Percentiles rank a stretch among this genome's conserved stretches.
phyloP scores from a whole-genome alignment of 495 filamentous ascomycete species.

The Eremomyces bilateralis region DNA sequence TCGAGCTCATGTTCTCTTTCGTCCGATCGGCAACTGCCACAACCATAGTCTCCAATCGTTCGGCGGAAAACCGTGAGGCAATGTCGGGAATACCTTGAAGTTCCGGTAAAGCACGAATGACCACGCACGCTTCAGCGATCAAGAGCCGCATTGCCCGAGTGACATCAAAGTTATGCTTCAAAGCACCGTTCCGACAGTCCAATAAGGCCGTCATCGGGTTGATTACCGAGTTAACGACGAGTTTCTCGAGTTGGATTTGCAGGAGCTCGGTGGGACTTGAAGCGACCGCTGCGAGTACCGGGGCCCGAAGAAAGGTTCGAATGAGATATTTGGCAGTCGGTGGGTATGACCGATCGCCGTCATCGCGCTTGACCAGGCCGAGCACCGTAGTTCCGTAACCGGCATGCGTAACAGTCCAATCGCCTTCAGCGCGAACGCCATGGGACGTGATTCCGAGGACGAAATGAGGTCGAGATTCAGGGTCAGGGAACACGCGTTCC shows the following conservation, averaged over 20 bases:
- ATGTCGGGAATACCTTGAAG: constrained; percentile 37
- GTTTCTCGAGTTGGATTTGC: constrained; percentile 49
- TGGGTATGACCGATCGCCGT: constrained; percentile 1
- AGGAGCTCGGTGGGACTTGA: constrained; percentile 29
- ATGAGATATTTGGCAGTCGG: constrained; percentile 6
- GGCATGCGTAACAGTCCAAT: constrained; percentile 41
- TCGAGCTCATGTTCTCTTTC: constrained; percentile 46
- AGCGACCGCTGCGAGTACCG: constrained; percentile 22
- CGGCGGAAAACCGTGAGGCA: constrained; percentile 29
- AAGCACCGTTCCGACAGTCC: constrained; percentile 47
- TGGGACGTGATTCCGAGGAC: constrained; percentile 53
- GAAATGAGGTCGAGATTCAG: constrained; percentile 43
- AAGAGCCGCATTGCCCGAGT: constrained; percentile 37
- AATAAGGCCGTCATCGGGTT: constrained; percentile 62
- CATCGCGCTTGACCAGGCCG: constrained; percentile 24
- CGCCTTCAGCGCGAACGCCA: constrained; percentile 27
- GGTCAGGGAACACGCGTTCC: constrained; percentile 40
- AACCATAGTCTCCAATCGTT: constrained; percentile 32
- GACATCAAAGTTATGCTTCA: constrained; percentile 38
- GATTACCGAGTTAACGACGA: constrained; percentile 59
- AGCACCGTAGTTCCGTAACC: constrained; percentile 39
- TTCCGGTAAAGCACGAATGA: constrained; percentile 45
- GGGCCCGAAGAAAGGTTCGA: constrained; percentile 16
- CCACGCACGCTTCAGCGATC: constrained; percentile 39
- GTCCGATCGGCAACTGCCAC: constrained; percentile 38